Percentiles rank a stretch among this genome's conserved stretches.
These are phyloP conservation scores for Huntiella abstrusa DNA, from an alignment of 2,329 filamentous ascomycete species.

Conservation along the genomic window DNA sequence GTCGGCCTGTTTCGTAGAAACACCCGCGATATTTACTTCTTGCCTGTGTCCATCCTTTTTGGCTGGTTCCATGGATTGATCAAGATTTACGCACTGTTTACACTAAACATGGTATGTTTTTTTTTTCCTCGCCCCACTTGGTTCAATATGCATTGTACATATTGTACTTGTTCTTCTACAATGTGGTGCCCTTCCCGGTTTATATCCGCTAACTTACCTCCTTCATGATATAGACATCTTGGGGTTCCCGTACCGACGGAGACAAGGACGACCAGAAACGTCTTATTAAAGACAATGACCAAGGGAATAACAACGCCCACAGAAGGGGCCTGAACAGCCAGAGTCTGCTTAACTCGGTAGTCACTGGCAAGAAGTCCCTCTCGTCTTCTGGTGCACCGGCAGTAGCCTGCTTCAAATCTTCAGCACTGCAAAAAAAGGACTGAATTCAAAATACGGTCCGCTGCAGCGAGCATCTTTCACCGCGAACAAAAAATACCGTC, in stretches of 20 bases:
- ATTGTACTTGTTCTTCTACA: not conserved
- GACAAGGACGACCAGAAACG: constrained; percentile 64
- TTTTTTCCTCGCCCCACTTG: constrained; percentile 1
- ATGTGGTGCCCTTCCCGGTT: not conserved
- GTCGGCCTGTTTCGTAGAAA: constrained; percentile 71
- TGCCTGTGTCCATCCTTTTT: constrained; percentile 75
- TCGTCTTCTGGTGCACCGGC: no score
- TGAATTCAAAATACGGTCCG: no score
- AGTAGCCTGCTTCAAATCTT: no score
- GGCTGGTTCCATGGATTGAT: constrained; percentile 86
- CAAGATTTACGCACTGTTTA: constrained; percentile 74
- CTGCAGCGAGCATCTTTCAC: no score
- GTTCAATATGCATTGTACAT: not conserved
- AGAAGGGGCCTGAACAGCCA: no score
- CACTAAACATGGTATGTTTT: constrained; percentile 58
- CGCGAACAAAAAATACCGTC: no score
- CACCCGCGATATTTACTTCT: constrained; percentile 58
- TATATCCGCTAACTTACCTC: not conserved
- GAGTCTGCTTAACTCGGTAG: no score
- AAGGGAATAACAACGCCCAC: no score
- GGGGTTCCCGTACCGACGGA: constrained; percentile 84
- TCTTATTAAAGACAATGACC: constrained; percentile 23
- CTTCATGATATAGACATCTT: constrained; percentile 50
- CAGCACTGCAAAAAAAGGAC: no score
- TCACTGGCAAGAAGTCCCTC: no score